Conservation (phyloP, 139 green algal species). For the Zygnema cylindricum region DNA sequence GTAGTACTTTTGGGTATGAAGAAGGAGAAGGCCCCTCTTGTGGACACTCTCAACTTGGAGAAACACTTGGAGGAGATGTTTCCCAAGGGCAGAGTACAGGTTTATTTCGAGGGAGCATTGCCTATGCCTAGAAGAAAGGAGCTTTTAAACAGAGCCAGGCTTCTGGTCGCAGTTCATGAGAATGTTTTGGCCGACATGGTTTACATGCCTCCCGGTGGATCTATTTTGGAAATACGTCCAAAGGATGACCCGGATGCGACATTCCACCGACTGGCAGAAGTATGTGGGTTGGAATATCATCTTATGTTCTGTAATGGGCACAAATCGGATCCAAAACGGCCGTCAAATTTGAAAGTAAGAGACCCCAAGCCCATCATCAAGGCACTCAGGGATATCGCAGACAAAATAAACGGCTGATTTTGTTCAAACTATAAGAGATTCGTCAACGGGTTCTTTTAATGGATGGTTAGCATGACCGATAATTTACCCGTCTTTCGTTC, state of each 20-base stretch:
- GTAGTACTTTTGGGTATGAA: conserved; percentile 30
- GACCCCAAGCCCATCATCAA: conserved; percentile 24
- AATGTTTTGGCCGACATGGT: conserved; percentile 44
- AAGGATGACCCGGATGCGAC: background rate
- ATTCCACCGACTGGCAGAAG: conserved; percentile 49
- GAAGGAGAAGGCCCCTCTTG: conserved; percentile 20
- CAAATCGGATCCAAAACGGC: conserved; percentile 11
- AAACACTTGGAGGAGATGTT: conserved; percentile 14
- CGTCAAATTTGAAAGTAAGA: background rate
- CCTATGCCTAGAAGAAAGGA: conserved; percentile 28
- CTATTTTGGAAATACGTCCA: conserved; percentile 40
- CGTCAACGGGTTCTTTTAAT: too few relatives aligned
- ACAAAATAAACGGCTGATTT: too few relatives aligned
- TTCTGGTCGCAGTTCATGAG: conserved; percentile 33
- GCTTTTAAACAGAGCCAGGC: conserved; percentile 32
- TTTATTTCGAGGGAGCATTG: conserved; percentile 28
- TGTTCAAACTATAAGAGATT: too few relatives aligned
- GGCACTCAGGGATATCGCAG: conserved; percentile 18
- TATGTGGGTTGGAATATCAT: conserved; percentile 36
- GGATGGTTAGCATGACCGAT: too few relatives aligned
- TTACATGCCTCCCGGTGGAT: conserved; percentile 44
- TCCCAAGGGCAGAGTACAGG: conserved; percentile 3
- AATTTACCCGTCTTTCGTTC: too few relatives aligned
- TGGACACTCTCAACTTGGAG: conserved; percentile 12
- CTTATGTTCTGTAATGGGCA: conserved; percentile 34